These are phyloP conservation scores for Penicillium bialowiezense DNA, from an alignment of 495 filamentous ascomycete genomes.

Conservation along the genomic window DNA sequence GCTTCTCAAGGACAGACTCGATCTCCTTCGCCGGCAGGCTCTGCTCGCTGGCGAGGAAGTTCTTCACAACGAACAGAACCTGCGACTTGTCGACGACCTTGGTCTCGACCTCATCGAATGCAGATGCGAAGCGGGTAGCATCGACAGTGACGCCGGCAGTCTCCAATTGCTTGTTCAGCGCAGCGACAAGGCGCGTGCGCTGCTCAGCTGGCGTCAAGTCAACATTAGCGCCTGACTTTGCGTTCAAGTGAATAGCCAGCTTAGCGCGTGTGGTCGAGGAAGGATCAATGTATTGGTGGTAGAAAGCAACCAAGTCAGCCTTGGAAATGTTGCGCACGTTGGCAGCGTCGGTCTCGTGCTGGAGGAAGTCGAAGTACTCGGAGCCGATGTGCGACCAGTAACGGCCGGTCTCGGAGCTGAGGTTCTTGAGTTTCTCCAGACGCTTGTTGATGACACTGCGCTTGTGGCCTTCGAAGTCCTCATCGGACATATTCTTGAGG, in stretches of 20 bases:
- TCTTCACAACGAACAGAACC: slow-evolving; percentile 42
- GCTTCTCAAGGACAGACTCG: slow-evolving; percentile 42
- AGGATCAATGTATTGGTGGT: slow-evolving; percentile 71
- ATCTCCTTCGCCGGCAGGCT: slow-evolving; percentile 41
- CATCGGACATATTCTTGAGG: slow-evolving; percentile 72
- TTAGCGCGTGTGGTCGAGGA: slow-evolving; percentile 72
- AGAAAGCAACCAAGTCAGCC: slow-evolving; percentile 76
- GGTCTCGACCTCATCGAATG: slow-evolving; percentile 48
- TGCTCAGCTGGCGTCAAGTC: slow-evolving; percentile 43
- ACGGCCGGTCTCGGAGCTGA: slow-evolving; percentile 76
- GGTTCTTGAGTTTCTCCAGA: slow-evolving; percentile 89
- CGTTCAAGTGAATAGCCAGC: slow-evolving; percentile 76
- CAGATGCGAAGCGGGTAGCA: slow-evolving; percentile 35
- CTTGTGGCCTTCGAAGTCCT: slow-evolving; percentile 89
- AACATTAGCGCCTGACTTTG: slow-evolving; percentile 54
- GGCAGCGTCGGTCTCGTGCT: slow-evolving; percentile 73
- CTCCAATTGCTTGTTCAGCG: slow-evolving; percentile 51
- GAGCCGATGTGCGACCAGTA: slow-evolving; percentile 83
- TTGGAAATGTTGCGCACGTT: slow-evolving; percentile 74
- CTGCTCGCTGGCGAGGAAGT: slow-evolving; percentile 49
- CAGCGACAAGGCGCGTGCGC: slow-evolving; percentile 50
- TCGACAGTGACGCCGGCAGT: slow-evolving; percentile 47
- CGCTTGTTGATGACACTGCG: slow-evolving; percentile 83
- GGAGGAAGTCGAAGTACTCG: slow-evolving; percentile 87
- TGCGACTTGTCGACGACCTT: slow-evolving; percentile 37